Evolutionary conservation across 2,329 filamentous ascomycete genomes (phyloP).

Genomic region (Graphilbum fragrans): DNA sequence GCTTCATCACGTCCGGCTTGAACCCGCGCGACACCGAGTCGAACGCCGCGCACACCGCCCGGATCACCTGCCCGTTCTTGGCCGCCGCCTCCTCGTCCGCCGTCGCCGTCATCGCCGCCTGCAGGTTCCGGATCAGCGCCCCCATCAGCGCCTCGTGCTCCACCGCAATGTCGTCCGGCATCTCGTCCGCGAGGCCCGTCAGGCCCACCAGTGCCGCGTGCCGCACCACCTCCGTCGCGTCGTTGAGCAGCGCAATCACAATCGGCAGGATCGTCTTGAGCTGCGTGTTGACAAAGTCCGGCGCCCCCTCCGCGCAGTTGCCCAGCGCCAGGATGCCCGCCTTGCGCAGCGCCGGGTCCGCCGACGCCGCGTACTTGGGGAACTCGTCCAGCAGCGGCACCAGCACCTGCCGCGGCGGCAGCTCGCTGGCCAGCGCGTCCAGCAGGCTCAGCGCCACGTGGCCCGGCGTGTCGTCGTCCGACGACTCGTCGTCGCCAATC

Average conservation of each 20-base stretch:
- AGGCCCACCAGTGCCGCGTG: conserved; percentile 80
- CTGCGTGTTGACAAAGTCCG: conserved; percentile 94
- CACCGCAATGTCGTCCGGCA: conserved; percentile 77
- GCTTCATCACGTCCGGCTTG: conserved; percentile 66
- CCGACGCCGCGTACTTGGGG: conserved; percentile 63
- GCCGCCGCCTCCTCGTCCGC: conserved; percentile 53
- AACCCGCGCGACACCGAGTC: conserved; percentile 84
- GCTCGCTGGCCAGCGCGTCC: conserved; percentile 74
- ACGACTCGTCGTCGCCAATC: conserved; percentile 66
- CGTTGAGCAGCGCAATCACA: conserved; percentile 71
- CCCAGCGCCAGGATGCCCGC: conserved; percentile 86
- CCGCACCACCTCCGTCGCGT: conserved; percentile 72
- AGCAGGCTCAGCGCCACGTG: conserved; percentile 77
- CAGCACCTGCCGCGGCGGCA: conserved; percentile 88
- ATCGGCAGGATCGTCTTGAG: conserved; percentile 75
- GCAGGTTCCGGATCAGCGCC: conserved; percentile 77
- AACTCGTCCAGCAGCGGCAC: conserved; percentile 84
- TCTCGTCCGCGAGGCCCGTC: conserved; percentile 82
- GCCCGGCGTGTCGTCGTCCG: conserved; percentile 77
- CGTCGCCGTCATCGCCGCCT: conserved; percentile 59
- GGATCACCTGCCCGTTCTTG: conserved; percentile 74
- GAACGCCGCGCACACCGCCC: conserved; percentile 78
- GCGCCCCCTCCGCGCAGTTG: conserved; percentile 90
- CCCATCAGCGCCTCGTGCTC: conserved; percentile 79
- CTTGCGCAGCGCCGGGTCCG: conserved; percentile 68